Percentiles rank a stretch among this genome's conserved stretches.
Evolutionary conservation across 106 monocot species (phyloP).

Genomic region (Triglochin maritima): DNA sequence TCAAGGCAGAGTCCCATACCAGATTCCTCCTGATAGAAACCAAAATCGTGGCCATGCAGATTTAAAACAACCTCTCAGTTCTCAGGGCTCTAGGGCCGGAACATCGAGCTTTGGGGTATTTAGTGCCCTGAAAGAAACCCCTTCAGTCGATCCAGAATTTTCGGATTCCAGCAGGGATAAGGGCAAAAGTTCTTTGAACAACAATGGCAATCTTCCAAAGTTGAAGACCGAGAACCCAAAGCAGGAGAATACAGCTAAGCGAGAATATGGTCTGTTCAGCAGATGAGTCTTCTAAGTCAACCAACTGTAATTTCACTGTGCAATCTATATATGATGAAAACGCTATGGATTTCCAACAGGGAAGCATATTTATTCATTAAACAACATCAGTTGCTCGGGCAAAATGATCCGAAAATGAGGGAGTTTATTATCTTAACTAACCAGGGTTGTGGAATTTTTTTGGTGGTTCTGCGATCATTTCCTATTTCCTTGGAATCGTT

Average conservation of each 20-base stretch:
- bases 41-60: not conserved
- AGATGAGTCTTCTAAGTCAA: not conserved
- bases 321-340: too few species aligned
- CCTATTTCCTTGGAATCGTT: too few species aligned
- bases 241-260: not conserved
- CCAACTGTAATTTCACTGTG: too few species aligned
- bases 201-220: not conserved
- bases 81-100: not conserved
- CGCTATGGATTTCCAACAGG: too few species aligned
- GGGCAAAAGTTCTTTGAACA: not conserved
- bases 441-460: too few species aligned
- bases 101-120: not conserved
- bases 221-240: not conserved
- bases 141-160: not conserved
- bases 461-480: too few species aligned
- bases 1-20: conserved; percentile 1
- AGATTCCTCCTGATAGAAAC: not conserved
- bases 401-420: too few species aligned
- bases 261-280: conserved; percentile 1
- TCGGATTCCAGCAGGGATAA: not conserved
- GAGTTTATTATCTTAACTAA: too few species aligned
- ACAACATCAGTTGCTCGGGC: too few species aligned
- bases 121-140: not conserved
- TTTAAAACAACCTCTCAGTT: not conserved
- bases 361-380: too few species aligned